Evolutionary conservation across 306 rosid species (phyloP).

Genomic region (Erythrophleum fordii): DNA sequence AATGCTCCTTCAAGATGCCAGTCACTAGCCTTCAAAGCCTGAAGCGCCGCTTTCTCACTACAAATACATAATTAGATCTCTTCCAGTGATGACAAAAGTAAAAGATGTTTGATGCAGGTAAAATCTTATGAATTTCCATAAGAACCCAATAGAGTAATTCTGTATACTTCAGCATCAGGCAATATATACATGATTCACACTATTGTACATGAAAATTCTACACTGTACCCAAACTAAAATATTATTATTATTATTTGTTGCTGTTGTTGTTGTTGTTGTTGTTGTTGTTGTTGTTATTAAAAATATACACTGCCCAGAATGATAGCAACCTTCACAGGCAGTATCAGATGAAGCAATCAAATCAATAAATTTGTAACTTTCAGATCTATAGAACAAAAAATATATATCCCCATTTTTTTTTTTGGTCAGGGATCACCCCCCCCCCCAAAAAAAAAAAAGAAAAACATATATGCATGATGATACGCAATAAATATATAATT

Average conservation of each 20-base stretch:
- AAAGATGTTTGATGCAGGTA: neutral
- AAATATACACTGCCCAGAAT: neutral
- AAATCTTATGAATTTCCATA: neutral
- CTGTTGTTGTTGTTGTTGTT: no score
- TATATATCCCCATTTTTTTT: neutral
- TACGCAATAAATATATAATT: neutral
- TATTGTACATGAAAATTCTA: neutral
- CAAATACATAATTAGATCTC: constrained; percentile 30
- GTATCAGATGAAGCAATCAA: constrained; percentile 25
- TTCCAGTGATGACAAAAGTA: neutral
- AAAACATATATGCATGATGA: neutral
- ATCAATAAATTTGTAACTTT: neutral
- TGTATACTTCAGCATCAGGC: neutral
- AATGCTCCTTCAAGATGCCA: constrained; percentile 99
- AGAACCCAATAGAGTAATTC: neutral
- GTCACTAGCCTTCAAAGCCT: constrained; percentile 87
- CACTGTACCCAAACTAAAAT: neutral
- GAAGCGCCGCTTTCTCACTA: constrained; percentile 92
- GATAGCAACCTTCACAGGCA: no score
- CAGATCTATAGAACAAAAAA: constrained; percentile 1
- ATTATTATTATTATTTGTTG: neutral
- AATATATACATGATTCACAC: neutral
- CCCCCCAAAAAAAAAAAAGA: neutral
- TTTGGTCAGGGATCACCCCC: neutral
- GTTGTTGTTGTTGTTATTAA: no score